Evolutionary conservation across 371 early-diverging fungal genomes (phyloP).

Genomic region (Mortierella sp.): DNA sequence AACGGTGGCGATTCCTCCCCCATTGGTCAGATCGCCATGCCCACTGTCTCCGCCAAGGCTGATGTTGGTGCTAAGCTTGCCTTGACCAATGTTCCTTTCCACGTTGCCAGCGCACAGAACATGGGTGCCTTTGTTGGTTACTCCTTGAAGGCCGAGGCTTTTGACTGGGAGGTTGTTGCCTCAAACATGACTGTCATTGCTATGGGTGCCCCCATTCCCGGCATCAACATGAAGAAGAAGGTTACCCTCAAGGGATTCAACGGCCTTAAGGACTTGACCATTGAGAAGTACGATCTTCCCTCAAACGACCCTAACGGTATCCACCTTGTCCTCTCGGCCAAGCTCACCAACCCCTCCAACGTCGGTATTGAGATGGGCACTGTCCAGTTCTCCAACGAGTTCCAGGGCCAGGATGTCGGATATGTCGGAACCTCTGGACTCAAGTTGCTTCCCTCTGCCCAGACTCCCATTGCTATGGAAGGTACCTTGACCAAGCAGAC

Average conservation of each 20-base stretch:
- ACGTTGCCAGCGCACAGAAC: constrained; percentile 57
- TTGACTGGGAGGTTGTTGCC: constrained; percentile 66
- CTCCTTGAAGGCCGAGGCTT: constrained; percentile 66
- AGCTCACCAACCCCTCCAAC: constrained; percentile 66
- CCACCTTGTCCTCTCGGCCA: constrained; percentile 61
- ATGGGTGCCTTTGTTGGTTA: constrained; percentile 66
- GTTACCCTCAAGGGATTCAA: constrained; percentile 65
- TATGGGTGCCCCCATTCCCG: constrained; percentile 66
- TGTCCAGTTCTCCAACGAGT: constrained; percentile 60
- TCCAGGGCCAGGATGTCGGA: constrained; percentile 60
- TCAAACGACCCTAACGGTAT: constrained; percentile 70
- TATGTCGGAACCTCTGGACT: constrained; percentile 32
- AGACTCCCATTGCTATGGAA: constrained; percentile 60
- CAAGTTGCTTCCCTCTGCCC: constrained; percentile 25
- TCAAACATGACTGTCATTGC: constrained; percentile 64
- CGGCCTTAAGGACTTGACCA: constrained; percentile 40
- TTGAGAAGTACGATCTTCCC: constrained; percentile 59
- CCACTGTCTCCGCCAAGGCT: constrained; percentile 50
- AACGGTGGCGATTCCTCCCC: constrained; percentile 38
- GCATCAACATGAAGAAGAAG: constrained; percentile 65
- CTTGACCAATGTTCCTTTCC: constrained; percentile 60
- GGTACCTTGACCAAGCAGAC: constrained; percentile 68
- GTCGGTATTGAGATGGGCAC: constrained; percentile 67
- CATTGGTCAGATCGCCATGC: constrained; percentile 67
- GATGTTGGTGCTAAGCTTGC: constrained; percentile 66